Evolutionary conservation across 2,329 filamentous ascomycete species (phyloP).

Genomic region (Leptographium procerum): DNA sequence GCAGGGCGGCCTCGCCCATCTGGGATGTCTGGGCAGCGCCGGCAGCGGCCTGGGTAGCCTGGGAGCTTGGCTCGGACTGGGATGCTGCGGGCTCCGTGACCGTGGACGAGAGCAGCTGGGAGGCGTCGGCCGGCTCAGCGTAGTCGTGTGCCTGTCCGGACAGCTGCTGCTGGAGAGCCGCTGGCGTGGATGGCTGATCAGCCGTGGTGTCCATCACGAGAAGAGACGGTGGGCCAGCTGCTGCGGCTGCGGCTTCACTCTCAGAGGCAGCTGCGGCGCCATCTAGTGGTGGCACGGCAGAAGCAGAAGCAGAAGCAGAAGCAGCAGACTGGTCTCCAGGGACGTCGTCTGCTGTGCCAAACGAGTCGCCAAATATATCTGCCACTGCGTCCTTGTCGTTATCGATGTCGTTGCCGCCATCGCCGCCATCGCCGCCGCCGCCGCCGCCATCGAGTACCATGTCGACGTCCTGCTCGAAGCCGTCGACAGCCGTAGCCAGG

Average conservation of each 20-base stretch:
- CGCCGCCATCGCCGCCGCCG: background rate
- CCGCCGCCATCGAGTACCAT: conserved; percentile 30
- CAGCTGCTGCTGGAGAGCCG: background rate
- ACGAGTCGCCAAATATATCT: conserved; percentile 14
- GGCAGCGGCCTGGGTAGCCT: background rate
- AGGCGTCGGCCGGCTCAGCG: background rate
- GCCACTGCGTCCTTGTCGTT: background rate
- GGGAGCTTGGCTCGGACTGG: background rate
- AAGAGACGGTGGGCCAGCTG: too few relatives aligned
- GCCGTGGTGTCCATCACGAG: too few relatives aligned
- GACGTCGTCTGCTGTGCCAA: too few relatives aligned
- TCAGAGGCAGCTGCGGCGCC: background rate
- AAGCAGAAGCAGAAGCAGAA: background rate
- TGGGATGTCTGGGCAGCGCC: background rate
- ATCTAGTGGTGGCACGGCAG: background rate
- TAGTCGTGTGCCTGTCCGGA: background rate
- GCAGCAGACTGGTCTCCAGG: background rate
- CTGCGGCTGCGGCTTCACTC: too few relatives aligned
- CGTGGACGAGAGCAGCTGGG: background rate
- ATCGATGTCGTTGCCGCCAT: background rate
- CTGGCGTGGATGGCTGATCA: background rate
- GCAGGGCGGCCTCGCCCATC: background rate
- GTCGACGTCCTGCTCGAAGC: conserved; percentile 13
- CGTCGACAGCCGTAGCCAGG: conserved; percentile 40
- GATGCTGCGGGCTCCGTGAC: background rate